Percentiles rank a stretch among this genome's conserved stretches.
Evolutionary conservation across 1,284 basidiomycete genomes (phyloP).

Genomic region (Sphaerobolus stellatus): DNA sequence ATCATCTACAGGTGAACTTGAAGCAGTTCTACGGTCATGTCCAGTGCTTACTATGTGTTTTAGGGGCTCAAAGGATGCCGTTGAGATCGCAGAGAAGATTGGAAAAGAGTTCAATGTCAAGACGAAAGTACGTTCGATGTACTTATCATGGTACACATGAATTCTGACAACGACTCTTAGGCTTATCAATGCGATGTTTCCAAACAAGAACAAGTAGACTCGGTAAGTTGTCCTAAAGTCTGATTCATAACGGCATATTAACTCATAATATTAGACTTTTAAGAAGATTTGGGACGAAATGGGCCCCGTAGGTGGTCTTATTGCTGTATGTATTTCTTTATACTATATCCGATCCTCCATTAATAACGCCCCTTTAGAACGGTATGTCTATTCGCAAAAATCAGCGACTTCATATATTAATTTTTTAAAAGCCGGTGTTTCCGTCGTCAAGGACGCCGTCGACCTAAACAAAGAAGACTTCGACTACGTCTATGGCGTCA

Average conservation of each 20-base stretch:
- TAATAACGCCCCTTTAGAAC: not conserved
- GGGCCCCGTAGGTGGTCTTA: conserved; percentile 38
- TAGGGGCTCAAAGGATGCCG: conserved; percentile 37
- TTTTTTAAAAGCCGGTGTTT: conserved; percentile 44
- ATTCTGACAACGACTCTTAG: conserved; percentile 19
- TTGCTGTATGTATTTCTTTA: conserved; percentile 32
- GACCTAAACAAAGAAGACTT: conserved; percentile 47
- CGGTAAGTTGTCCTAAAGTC: conserved; percentile 15
- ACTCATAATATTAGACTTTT: conserved; percentile 26
- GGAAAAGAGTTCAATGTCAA: conserved; percentile 34
- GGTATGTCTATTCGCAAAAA: not conserved
- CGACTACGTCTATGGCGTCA: conserved; percentile 35
- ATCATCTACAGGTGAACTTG: conserved; percentile 39
- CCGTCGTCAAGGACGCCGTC: conserved; percentile 48
- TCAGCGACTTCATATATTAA: not conserved
- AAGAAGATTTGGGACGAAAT: conserved; percentile 39
- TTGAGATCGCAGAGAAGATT: conserved; percentile 36
- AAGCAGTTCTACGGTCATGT: not conserved
- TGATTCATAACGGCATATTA: not conserved
- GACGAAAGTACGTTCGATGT: conserved; percentile 28
- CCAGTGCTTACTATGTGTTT: not conserved
- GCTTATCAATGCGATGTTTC: conserved; percentile 46
- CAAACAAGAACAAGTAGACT: conserved; percentile 32
- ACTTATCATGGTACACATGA: not conserved
- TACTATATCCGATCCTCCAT: not conserved